Conservation (phyloP, 2,329 filamentous ascomycete species). For the Fusarium sp. region DNA sequence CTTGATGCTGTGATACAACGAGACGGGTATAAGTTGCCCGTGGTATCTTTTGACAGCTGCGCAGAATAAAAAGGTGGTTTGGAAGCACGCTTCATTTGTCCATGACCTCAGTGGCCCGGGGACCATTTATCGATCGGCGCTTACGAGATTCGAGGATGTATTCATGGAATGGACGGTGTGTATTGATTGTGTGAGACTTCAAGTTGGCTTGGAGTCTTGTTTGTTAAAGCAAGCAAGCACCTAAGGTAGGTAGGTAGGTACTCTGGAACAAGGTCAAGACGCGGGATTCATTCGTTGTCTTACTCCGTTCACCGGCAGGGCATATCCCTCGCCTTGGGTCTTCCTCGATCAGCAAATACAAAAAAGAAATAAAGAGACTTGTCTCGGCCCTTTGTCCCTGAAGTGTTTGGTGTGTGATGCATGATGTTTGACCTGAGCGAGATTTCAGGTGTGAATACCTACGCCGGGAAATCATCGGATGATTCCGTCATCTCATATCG, state of each 20-base stretch:
- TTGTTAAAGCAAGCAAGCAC: not conserved
- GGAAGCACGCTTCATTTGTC: constrained; percentile 10
- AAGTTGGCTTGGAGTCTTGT: not conserved
- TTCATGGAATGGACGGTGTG: constrained; percentile 5
- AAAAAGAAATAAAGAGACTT: constrained; percentile 28
- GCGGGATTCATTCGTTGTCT: constrained; percentile 9
- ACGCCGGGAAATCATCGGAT: constrained; percentile 28
- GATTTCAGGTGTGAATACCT: not conserved
- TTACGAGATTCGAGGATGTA: constrained; percentile 9
- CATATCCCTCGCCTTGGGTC: constrained; percentile 15
- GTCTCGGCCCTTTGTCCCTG: not conserved
- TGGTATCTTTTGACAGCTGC: constrained; percentile 22
- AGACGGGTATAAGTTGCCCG: constrained; percentile 16
- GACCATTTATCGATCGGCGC: constrained; percentile 3
- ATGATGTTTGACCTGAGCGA: not conserved
- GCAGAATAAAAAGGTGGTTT: constrained; percentile 35
- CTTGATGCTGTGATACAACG: constrained; percentile 10
- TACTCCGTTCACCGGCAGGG: constrained; percentile 6
- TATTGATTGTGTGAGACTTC: not conserved
- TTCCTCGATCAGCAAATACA: constrained; percentile 28
- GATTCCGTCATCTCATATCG: not conserved
- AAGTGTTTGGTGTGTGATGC: not conserved
- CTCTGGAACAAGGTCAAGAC: constrained; percentile 1
- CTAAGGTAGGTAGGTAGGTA: not conserved
- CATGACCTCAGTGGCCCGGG: constrained; percentile 5